Evolutionary conservation across 768 basidiomycete species (phyloP).

Genomic region (Boletus barrowsii): DNA sequence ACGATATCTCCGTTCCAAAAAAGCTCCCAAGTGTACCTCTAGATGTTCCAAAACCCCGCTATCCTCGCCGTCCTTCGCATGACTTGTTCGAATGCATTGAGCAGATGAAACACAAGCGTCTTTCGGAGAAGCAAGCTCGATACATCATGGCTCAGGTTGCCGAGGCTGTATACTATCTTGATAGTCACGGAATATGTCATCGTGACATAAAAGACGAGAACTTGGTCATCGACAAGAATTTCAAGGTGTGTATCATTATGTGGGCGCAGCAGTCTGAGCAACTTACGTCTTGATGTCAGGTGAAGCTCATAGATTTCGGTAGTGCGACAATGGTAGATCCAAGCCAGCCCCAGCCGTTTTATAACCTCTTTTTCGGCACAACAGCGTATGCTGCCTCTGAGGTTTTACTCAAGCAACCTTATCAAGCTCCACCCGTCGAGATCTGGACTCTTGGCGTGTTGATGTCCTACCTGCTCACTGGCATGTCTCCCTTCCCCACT

Average conservation of each 20-base stretch:
- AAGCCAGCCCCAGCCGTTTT: slow-evolving; percentile 56
- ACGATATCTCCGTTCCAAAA: slow-evolving; percentile 6
- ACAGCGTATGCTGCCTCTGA: slow-evolving; percentile 96
- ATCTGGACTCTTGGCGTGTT: slow-evolving; percentile 96
- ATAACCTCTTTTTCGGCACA: slow-evolving; percentile 86
- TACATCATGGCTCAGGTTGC: slow-evolving; percentile 87
- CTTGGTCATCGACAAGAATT: slow-evolving; percentile 69
- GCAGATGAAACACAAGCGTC: slow-evolving; percentile 72
- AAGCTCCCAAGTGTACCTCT: slow-evolving; percentile 8
- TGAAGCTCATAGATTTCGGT: slow-evolving; percentile 96
- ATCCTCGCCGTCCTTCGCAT: slow-evolving; percentile 74
- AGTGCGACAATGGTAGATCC: slow-evolving; percentile 78
- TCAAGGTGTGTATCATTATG: slow-evolving; percentile 47
- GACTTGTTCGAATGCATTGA: slow-evolving; percentile 97
- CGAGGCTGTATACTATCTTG: slow-evolving; percentile 77
- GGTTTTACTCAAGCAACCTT: slow-evolving; percentile 81
- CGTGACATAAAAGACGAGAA: slow-evolving; percentile 99
- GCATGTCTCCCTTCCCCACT: slow-evolving; percentile 89
- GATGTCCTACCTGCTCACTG: slow-evolving; percentile 91
- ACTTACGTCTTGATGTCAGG: slow-evolving; percentile 40
- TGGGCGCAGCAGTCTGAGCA: neutral
- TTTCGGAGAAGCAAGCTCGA: slow-evolving; percentile 75
- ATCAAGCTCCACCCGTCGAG: slow-evolving; percentile 92
- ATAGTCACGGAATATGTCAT: slow-evolving; percentile 83
- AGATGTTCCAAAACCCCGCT: slow-evolving; percentile 37